Conservation (phyloP, 164 flowering plant species). For the Magnolia changhungtana region DNA sequence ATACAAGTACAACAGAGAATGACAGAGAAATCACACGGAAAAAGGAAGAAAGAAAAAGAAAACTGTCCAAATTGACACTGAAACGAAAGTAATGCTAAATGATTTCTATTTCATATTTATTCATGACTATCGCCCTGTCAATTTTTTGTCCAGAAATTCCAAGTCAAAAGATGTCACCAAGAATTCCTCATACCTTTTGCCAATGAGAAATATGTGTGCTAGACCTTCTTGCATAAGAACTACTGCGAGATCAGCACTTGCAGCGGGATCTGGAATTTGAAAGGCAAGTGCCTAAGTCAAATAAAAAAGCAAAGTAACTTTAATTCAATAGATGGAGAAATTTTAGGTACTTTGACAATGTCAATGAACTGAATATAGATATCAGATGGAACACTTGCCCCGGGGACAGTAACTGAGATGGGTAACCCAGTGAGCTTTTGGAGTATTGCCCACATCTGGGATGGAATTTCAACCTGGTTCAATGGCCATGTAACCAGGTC, state of each 20-base stretch:
- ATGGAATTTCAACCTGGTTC: neutral
- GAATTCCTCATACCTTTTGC: conserved; percentile 61
- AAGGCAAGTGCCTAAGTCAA: neutral
- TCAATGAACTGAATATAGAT: too few relatives aligned
- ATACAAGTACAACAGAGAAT: neutral
- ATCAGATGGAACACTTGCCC: too few relatives aligned
- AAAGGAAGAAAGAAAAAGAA: neutral
- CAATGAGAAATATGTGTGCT: conserved; percentile 72
- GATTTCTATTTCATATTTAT: neutral
- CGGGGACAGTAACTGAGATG: too few relatives aligned
- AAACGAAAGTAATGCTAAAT: neutral
- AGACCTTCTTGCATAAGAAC: conserved; percentile 95
- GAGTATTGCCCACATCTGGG: neutral
- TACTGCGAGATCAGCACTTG: conserved; percentile 95
- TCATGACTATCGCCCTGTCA: neutral
- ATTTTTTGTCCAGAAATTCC: neutral
- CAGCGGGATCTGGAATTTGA: conserved; percentile 68
- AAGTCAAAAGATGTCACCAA: neutral
- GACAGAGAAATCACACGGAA: too few relatives aligned
- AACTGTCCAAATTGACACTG: neutral
- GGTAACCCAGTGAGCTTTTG: neutral
- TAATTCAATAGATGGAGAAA: neutral
- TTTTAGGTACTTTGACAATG: neutral
- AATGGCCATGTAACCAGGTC: neutral
- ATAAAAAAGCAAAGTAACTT: neutral